A percentile compares a stretch with the other conserved stretches of the same genome.
Conservation (phyloP, 2,329 filamentous ascomycete species). For the Fusarium gaditjirri region DNA sequence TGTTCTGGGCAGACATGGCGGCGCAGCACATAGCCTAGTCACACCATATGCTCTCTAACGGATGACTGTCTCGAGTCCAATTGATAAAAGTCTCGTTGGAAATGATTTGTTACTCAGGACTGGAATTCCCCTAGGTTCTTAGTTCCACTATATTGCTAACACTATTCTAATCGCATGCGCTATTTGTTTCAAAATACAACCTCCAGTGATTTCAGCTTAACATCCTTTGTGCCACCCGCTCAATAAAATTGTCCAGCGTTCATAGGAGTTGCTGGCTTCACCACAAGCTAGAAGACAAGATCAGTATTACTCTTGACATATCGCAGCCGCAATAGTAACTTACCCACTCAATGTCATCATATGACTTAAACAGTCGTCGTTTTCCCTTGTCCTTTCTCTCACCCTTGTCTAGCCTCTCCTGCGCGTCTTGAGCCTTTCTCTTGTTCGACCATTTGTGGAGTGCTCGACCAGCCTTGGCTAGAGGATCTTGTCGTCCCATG, state of each 20-base stretch:
- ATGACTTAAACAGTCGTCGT: background rate
- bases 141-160: too few relatives aligned
- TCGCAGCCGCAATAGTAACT: background rate
- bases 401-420: background rate
- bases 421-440: background rate
- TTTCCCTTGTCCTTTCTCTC: background rate
- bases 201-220: fast-evolving
- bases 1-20: too few relatives aligned
- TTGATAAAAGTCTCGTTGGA: too few relatives aligned
- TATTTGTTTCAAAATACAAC: fast-evolving
- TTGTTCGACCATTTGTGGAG: background rate
- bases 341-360: background rate
- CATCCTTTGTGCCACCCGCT: fast-evolving
- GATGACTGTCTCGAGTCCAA: too few relatives aligned
- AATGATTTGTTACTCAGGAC: too few relatives aligned
- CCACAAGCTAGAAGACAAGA: background rate
- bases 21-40: too few relatives aligned
- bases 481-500: background rate
- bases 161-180: background rate
- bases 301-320: background rate
- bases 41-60: too few relatives aligned
- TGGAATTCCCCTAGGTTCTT: too few relatives aligned
- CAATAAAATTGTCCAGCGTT: background rate
- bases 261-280: background rate
- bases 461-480: background rate